A percentile compares a stretch with the other conserved stretches of the same genome.
phyloP scores from a whole-genome alignment of 352 stramenopile genomes.

The Phytophthora tentaculata region DNA sequence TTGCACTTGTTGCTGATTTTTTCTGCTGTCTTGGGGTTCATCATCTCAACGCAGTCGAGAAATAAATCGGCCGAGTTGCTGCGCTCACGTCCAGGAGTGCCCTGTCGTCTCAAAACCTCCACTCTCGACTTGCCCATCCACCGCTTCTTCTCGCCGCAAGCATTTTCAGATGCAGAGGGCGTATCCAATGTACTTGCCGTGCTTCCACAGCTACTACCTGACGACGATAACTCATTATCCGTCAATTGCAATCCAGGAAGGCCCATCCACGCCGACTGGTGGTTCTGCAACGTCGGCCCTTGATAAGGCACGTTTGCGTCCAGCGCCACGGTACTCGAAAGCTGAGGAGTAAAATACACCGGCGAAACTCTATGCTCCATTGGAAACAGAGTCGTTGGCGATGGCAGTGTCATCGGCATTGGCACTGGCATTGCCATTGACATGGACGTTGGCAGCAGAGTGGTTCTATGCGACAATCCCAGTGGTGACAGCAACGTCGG shows the following conservation, averaged over 20 bases:
- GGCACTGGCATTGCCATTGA: constrained; percentile 22
- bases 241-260: constrained; percentile 43
- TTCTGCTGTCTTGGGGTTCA: constrained; percentile 45
- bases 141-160: constrained; percentile 29
- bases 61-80: constrained; percentile 87
- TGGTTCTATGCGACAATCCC: constrained; percentile 20
- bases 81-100: constrained; percentile 42
- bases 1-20: constrained; percentile 9
- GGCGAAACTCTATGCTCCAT: constrained; percentile 20
- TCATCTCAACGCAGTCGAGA: constrained; percentile 77
- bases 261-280: constrained; percentile 61
- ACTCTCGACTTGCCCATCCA: constrained; percentile 55
- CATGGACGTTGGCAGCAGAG: constrained; percentile 4
- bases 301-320: constrained; percentile 5
- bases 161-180: background rate
- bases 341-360: constrained; percentile 1
- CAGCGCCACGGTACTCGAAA: constrained; percentile 3
- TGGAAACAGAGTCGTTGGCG: constrained; percentile 32
- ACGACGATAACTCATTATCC: constrained; percentile 36
- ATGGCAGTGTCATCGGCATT: constrained; percentile 21
- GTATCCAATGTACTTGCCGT: constrained; percentile 9
- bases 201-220: constrained; percentile 20
- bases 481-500: constrained; percentile 30
- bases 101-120: constrained; percentile 44
- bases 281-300: constrained; percentile 56